These are phyloP conservation scores for Suillus lakei DNA, from an alignment of 768 basidiomycete genomes.

Conservation along the genomic window DNA sequence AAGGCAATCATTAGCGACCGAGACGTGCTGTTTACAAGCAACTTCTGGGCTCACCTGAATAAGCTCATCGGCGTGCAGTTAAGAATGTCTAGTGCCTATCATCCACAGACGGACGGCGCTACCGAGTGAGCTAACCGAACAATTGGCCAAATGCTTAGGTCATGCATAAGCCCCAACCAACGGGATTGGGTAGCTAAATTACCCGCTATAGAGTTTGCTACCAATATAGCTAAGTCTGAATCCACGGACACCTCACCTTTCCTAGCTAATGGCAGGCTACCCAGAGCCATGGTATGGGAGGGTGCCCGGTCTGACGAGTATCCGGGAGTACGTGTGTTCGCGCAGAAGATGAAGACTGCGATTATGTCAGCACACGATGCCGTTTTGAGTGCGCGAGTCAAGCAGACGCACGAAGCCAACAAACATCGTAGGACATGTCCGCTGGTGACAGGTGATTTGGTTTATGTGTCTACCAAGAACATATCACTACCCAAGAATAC, in stretches of 20 bases:
- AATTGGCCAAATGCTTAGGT: too few relatives aligned
- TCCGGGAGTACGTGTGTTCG: too few relatives aligned
- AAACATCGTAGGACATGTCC: not conserved
- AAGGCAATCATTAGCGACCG: constrained; percentile 26
- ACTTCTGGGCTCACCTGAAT: too few relatives aligned
- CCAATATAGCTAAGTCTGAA: too few relatives aligned
- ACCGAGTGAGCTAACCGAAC: too few relatives aligned
- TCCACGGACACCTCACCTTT: too few relatives aligned
- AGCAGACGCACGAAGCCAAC: not conserved
- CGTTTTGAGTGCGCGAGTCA: not conserved
- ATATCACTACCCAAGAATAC: constrained; percentile 16
- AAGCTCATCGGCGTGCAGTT: too few relatives aligned
- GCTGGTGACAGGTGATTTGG: not conserved
- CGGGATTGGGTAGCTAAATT: not conserved
- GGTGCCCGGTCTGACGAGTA: not conserved
- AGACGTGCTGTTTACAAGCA: constrained; percentile 10
- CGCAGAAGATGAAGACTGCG: too few relatives aligned
- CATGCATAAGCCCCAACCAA: rapidly evolving
- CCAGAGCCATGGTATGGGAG: not conserved
- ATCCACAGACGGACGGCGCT: too few relatives aligned
- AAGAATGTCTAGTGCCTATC: too few relatives aligned
- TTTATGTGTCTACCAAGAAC: not conserved
- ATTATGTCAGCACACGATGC: too few relatives aligned
- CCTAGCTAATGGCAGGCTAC: not conserved
- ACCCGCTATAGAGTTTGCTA: not conserved